These are phyloP conservation scores for Casuarina equisetifolia DNA, from an alignment of 306 rosid genomes.

Conservation along the genomic window DNA sequence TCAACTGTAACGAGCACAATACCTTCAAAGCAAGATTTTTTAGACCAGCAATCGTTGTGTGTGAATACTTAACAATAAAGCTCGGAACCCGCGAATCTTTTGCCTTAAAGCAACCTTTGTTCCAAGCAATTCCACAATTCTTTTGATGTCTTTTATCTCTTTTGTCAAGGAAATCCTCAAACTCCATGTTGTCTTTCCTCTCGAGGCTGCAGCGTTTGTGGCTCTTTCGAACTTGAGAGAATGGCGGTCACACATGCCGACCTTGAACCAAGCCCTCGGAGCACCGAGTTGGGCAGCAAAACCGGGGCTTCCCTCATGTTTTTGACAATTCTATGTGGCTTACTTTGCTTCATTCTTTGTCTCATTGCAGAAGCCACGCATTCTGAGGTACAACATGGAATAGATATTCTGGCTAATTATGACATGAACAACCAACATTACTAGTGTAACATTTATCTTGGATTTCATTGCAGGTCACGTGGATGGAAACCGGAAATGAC, in stretches of 20 bases:
- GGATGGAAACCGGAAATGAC: conserved; percentile 41
- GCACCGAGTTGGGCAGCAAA: conserved; percentile 66
- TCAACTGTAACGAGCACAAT: conserved; percentile 26
- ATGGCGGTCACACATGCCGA: conserved; percentile 92
- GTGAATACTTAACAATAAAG: conserved; percentile 42
- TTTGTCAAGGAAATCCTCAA: conserved; percentile 24
- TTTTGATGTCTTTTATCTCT: conserved; percentile 16
- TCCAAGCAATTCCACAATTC: conserved; percentile 72
- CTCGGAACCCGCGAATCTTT: conserved; percentile 56
- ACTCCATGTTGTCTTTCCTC: background rate
- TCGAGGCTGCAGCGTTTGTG: conserved; percentile 11
- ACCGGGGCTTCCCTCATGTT: conserved; percentile 56
- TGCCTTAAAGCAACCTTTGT: conserved; percentile 82
- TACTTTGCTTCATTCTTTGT: conserved; percentile 74
- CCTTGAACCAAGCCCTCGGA: conserved; percentile 62
- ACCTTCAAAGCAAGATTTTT: conserved; percentile 34
- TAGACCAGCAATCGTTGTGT: conserved; percentile 28
- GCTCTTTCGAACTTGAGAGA: conserved; percentile 23
- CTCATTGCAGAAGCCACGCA: conserved; percentile 90
- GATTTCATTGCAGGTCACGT: conserved; percentile 50
- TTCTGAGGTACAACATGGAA: conserved; percentile 56
- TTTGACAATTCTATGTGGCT: conserved; percentile 68
- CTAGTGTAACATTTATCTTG: background rate
- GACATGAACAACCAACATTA: background rate
- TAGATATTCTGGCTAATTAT: background rate